Evolutionary conservation across 495 filamentous ascomycete species (phyloP).

Genomic region (Neurospora africana): DNA sequence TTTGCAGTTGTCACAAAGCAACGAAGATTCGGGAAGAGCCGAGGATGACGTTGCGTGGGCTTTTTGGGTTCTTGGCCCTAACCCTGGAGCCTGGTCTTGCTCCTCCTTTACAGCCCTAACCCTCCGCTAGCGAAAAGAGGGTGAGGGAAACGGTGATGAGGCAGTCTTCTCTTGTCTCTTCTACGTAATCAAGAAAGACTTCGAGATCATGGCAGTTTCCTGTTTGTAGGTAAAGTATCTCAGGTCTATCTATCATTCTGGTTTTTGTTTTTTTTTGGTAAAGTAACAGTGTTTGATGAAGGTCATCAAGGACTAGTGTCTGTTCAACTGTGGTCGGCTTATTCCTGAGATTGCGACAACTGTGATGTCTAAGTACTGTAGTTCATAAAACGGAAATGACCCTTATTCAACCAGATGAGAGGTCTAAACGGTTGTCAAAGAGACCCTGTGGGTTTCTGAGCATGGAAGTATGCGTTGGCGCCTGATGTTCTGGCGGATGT

Average conservation of each 20-base stretch:
- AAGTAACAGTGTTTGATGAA: no score
- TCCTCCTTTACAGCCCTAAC: no score
- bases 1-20: background rate
- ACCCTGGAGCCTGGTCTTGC: background rate
- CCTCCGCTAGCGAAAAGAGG: background rate
- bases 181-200: no score
- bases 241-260: no score
- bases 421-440: background rate
- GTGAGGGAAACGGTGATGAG: background rate
- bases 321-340: background rate
- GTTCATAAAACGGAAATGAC: background rate
- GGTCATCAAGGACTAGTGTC: no score
- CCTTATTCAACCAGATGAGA: background rate
- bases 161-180: no score
- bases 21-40: background rate
- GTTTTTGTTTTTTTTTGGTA: no score
- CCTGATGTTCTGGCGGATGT: background rate
- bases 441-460: background rate
- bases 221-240: no score
- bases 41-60: background rate
- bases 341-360: background rate
- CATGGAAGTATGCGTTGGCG: background rate
- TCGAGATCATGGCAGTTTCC: no score
- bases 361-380: background rate
- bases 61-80: background rate